phyloP scores from a whole-genome alignment of 106 monocot genomes.

The Hemerocallis citrina region DNA sequence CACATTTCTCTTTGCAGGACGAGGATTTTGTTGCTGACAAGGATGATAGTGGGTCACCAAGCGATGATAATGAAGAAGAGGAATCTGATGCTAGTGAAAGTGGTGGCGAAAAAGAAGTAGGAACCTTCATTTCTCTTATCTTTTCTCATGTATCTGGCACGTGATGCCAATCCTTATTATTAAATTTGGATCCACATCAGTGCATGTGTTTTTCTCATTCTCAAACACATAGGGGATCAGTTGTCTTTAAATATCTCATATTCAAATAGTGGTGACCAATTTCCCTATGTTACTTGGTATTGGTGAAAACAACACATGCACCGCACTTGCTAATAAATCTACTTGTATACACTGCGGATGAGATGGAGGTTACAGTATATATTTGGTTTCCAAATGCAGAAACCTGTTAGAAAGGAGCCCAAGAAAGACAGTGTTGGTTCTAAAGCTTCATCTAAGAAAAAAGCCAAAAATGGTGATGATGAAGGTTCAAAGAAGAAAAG shows the following conservation, averaged over 20 bases:
- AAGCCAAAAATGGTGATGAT: conserved; percentile 54
- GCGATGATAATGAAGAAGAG: conserved; percentile 78
- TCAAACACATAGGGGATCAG: too few relatives aligned
- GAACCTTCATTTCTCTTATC: neutral
- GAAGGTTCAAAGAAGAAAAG: conserved; percentile 71
- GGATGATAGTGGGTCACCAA: conserved; percentile 94
- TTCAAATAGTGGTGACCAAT: too few relatives aligned
- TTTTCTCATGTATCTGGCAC: neutral
- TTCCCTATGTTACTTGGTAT: neutral
- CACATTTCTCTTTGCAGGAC: conserved; percentile 40
- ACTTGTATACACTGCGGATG: too few relatives aligned
- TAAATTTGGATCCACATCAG: too few relatives aligned
- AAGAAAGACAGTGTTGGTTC: conserved; percentile 50
- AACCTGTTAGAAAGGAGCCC: conserved; percentile 42
- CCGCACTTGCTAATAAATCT: too few relatives aligned
- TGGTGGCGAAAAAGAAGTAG: conserved; percentile 69
- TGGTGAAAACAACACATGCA: neutral
- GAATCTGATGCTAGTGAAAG: conserved; percentile 87
- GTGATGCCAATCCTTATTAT: neutral
- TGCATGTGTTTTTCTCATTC: too few relatives aligned
- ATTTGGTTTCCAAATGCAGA: conserved; percentile 26
- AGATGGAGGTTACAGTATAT: too few relatives aligned
- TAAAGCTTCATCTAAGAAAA: conserved; percentile 55
- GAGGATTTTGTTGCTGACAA: conserved; percentile 97
- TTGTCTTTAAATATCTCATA: too few relatives aligned